phyloP scores from a whole-genome alignment of 2,329 filamentous ascomycete genomes.

The Macroventuria anomochaeta region DNA sequence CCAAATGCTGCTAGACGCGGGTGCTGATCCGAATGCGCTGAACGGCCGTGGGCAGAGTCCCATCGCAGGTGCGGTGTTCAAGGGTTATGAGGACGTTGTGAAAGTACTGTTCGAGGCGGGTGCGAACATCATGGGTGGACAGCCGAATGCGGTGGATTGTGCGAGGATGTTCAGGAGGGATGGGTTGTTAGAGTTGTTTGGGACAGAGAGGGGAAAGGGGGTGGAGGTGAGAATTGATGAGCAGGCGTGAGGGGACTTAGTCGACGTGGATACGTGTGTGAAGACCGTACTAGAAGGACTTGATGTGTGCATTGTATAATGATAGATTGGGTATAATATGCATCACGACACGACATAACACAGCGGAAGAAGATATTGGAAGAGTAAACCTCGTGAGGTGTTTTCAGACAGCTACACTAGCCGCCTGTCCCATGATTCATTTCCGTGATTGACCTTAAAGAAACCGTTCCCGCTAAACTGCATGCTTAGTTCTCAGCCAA shows the following conservation, averaged over 20 bases:
- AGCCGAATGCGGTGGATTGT: conserved; percentile 55
- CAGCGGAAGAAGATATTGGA: conserved; percentile 8
- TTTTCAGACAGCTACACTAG: conserved; percentile 41
- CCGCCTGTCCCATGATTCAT: conserved; percentile 33
- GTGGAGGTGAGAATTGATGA: not conserved
- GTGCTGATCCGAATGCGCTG: conserved; percentile 70
- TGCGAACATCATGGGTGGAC: conserved; percentile 51
- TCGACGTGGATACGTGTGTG: not conserved
- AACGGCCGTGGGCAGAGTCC: conserved; percentile 74
- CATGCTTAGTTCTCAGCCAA: conserved; percentile 57
- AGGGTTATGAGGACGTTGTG: conserved; percentile 70
- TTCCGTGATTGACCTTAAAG: conserved; percentile 27
- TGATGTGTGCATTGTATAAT: not conserved
- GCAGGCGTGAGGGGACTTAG: not conserved
- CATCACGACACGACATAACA: conserved; percentile 10
- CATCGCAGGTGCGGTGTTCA: conserved; percentile 75
- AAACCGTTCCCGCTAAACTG: conserved; percentile 33
- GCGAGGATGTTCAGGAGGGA: conserved; percentile 56
- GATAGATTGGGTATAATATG: conserved; percentile 15
- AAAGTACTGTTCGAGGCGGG: conserved; percentile 57
- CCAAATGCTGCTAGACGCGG: conserved; percentile 64
- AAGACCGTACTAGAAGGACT: too few relatives aligned
- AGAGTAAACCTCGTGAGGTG: conserved; percentile 17
- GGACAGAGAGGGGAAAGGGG: conserved; percentile 28
- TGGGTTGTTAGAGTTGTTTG: conserved; percentile 41